Evolutionary conservation across 768 basidiomycete species (phyloP).

Genomic region (Macrolepiota albuminosa): DNA sequence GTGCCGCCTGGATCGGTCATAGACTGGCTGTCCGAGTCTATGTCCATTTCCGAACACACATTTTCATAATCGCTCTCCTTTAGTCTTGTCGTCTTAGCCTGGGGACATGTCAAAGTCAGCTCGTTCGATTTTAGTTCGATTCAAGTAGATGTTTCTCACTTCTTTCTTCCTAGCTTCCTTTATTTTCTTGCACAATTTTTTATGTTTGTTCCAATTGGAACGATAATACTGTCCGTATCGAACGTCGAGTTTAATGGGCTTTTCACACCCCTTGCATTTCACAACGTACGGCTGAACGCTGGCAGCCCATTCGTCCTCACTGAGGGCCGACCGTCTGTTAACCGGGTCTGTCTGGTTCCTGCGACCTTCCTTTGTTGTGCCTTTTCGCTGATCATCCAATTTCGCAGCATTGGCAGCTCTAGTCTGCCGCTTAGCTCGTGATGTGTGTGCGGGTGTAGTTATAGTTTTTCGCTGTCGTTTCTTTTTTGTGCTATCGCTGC

Average conservation of each 20-base stretch:
- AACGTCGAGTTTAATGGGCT: constrained; percentile 1
- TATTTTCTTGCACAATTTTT: neutral
- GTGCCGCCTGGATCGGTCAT: neutral
- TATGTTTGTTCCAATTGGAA: constrained; percentile 1
- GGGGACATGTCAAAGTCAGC: neutral
- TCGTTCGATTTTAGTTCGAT: neutral
- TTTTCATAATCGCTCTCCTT: no score
- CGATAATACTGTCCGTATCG: neutral
- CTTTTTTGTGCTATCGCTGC: neutral
- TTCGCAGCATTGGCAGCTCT: neutral
- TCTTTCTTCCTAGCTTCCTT: neutral
- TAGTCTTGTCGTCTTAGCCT: neutral
- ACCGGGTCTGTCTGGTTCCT: neutral
- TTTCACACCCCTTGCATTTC: neutral
- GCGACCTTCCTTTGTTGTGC: neutral
- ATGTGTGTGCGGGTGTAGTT: neutral
- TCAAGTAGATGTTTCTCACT: neutral
- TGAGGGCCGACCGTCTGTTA: neutral
- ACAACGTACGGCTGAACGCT: neutral
- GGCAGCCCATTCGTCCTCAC: neutral
- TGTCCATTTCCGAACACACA: neutral
- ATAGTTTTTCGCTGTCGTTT: neutral
- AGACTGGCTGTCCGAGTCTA: neutral
- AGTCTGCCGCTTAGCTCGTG: neutral
- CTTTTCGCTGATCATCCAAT: neutral